Base-by-base conservation (phyloP, 1,284 basidiomycete genomes). In the Schizophyllum amplum region DNA sequence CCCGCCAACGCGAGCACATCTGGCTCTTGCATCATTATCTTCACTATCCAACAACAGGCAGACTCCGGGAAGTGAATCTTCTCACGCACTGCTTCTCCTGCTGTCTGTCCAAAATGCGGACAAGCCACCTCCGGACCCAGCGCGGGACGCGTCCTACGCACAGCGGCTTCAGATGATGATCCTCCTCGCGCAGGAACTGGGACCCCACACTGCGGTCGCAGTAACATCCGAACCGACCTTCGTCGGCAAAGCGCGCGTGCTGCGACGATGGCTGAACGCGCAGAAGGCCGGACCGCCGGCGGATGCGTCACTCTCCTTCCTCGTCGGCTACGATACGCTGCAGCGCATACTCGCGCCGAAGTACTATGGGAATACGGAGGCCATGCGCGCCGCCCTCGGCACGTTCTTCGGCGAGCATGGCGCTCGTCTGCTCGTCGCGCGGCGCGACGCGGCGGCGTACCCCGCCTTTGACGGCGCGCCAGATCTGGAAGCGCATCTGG, bases 81-180 rank as follows among this genome's bases (percentile, higher is more conserved):
- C 13, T 13, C 13, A 42, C 2, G 13, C 33, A 3, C 33, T 81
- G 56, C 75, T 98, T 0, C 78, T 98, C 2, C 77, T 98, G 1
- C 82, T 97, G 51, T 94, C 93, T 15, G 83, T 93, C 13, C 82
- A 85, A 54, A 98, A 99, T 63, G 93, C 86, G 1, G 95, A 98
- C 73, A 84, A 84, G 62, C 72, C 82, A 0, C 77, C 81, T 3
- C 33, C 33, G 33, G 33, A 42, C 7, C 33, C 33, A 9, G 2
- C 33, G 7, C 33, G 33, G 4, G 93, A 95, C 68, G 90, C 92
- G 26, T 83, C 83, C 0, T 80, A 85, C 59, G 66, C 74, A 17
- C 90, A 94, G 66, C 81, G 92, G 24, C 70, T 92, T 20, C 83
- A 88, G 64, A 94, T 95, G 90, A 94, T 95, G 84, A 66, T 72